Conservation (phyloP, 2,329 filamentous ascomycete species). For the Ascochyta pisi region DNA sequence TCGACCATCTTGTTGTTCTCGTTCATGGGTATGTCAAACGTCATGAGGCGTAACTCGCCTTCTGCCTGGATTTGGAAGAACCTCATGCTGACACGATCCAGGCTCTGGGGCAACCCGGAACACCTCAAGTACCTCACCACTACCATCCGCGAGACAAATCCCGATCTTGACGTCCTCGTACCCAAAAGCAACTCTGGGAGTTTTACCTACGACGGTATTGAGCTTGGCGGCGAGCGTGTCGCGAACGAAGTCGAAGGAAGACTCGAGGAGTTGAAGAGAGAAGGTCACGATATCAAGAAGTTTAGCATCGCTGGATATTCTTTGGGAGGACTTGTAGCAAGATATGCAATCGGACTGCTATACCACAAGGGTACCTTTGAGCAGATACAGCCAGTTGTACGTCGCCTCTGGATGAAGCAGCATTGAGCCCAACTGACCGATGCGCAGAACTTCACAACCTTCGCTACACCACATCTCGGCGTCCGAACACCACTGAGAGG, state of each 20-base stretch:
- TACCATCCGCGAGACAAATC: conserved; percentile 66
- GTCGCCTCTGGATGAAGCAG: conserved; percentile 48
- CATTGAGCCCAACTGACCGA: conserved; percentile 17
- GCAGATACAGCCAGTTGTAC: conserved; percentile 76
- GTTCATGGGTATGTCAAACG: conserved; percentile 70
- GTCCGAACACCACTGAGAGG: conserved; percentile 55
- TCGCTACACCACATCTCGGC: conserved; percentile 77
- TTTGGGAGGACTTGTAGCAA: conserved; percentile 82
- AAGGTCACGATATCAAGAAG: conserved; percentile 76
- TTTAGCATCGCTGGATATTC: conserved; percentile 91
- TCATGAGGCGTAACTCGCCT: conserved; percentile 12
- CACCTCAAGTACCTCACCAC: conserved; percentile 75
- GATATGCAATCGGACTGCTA: conserved; percentile 86
- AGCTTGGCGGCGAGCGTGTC: conserved; percentile 71
- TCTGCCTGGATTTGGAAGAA: background rate
- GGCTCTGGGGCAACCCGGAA: conserved; percentile 80
- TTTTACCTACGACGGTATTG: conserved; percentile 72
- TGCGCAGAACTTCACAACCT: conserved; percentile 86
- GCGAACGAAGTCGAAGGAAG: conserved; percentile 68
- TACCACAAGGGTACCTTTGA: conserved; percentile 83
- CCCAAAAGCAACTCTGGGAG: conserved; percentile 76
- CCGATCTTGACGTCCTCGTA: conserved; percentile 72
- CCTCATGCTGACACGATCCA: conserved; percentile 35
- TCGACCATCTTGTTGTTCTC: conserved; percentile 77
- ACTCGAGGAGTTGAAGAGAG: conserved; percentile 60